Base-by-base conservation (phyloP, 2,329 filamentous ascomycete genomes). In the Sporothrix pallida region DNA sequence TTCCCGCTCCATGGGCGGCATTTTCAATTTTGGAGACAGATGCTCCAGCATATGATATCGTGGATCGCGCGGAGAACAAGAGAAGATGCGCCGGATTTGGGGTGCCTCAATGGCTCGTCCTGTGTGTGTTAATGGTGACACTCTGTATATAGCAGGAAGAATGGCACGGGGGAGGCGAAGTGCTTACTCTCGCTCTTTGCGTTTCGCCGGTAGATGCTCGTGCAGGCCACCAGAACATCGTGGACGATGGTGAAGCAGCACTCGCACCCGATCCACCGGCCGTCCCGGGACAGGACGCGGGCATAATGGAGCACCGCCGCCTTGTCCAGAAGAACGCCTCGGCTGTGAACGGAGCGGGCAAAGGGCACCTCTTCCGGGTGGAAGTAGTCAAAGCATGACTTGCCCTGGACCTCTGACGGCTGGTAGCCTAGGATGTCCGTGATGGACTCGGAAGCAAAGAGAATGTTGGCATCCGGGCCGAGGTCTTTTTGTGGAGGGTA, bases 21-120 rank as follows among this genome's bases (percentile, higher is more conserved):
- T 86, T 76, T 86, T 86, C 83, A 97, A 97, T 80, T 95, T 96
- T 79, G 90, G 88, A 12, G 94, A 97, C 17, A 97, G 85, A 76
- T 95, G 92, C 73, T 93, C 92, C 79, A 97, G 84, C 93, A 97
- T 97, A 82, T 96, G 93, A 81, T 97, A 97, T 76, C 93, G 90
- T 20, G 93, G 93, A 79, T 97, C 94, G 78, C 90, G 87, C 15
- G 93, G 92, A 8, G 93, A 95, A 37, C 91, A 93, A 2, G 93
- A 91, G 81, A 97, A 97, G 42, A 95, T 85, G 69, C 91, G 90
- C 72, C 93, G 89, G 73, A 97, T 91, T 74, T 93, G 87, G 1
- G 93, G 93, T 54, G 93, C 93, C 78, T 94, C 92, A 4, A 90
- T 85, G 17, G 92, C 93, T 77, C 93, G 89, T 78, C 91, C 93